These are phyloP conservation scores for Strobilomyces echinocephalus DNA, from an alignment of 768 basidiomycete genomes.

Conservation along the genomic window DNA sequence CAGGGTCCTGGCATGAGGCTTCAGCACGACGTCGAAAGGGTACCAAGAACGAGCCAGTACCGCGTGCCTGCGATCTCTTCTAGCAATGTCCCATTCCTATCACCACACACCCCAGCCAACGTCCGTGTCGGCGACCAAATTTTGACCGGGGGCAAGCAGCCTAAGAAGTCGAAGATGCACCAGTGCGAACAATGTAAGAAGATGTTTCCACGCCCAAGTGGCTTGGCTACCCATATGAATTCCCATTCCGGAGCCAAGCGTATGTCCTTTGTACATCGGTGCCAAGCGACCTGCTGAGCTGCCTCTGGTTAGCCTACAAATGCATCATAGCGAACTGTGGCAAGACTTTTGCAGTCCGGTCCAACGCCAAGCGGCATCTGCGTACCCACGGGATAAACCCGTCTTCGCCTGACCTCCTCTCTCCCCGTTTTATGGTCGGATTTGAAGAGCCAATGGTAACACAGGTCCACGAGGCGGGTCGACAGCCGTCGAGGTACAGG, in stretches of 20 bases:
- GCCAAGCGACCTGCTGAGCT: constrained; percentile 5
- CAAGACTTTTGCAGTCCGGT: constrained; percentile 71
- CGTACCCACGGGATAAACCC: constrained; percentile 62
- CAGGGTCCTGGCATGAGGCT: constrained; percentile 26
- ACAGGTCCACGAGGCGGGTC: constrained; percentile 38
- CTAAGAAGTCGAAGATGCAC: constrained; percentile 47
- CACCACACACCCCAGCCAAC: constrained; percentile 5
- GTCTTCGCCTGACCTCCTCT: constrained; percentile 16
- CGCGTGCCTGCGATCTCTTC: constrained; percentile 9
- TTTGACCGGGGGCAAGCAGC: constrained; percentile 6
- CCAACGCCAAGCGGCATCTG: constrained; percentile 76
- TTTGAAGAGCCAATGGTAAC: constrained; percentile 45
- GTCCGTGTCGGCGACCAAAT: constrained; percentile 9
- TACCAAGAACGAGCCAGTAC: constrained; percentile 8
- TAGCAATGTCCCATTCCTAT: constrained; percentile 4
- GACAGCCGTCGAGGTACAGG: constrained; percentile 32
- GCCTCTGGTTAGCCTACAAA: constrained; percentile 19
- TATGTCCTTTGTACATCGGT: constrained; percentile 17
- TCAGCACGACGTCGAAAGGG: constrained; percentile 13
- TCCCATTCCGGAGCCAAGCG: constrained; percentile 48
- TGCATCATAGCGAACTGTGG: constrained; percentile 60
- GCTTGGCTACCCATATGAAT: constrained; percentile 51
- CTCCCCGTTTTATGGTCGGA: constrained; percentile 34
- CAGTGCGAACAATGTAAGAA: constrained; percentile 42
- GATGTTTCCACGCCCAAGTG: constrained; percentile 47